Conservation (phyloP, 495 filamentous ascomycete species). For the Massariosphaeria phaeospora region DNA sequence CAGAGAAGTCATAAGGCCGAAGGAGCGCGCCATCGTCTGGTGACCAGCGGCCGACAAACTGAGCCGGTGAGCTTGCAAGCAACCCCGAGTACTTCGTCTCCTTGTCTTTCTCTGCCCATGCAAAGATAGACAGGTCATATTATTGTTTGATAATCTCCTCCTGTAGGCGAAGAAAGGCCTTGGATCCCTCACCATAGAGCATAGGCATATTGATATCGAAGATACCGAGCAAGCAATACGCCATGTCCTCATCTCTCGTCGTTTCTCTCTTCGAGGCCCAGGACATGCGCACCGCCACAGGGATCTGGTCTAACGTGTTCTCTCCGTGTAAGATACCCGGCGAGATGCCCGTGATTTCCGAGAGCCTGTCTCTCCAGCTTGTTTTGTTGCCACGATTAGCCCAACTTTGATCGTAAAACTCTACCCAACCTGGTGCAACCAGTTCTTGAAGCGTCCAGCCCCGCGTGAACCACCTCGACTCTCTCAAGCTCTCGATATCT, state of each 20-base stretch:
- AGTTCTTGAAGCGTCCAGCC: conserved; percentile 2
- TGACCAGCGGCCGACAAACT: not conserved
- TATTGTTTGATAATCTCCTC: conserved; percentile 6
- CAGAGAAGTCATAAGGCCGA: not conserved
- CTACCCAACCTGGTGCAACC: conserved; percentile 12
- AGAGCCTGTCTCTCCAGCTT: not conserved
- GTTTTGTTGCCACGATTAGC: not conserved
- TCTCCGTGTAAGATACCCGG: not conserved
- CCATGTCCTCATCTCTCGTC: conserved; percentile 10
- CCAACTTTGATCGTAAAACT: conserved; percentile 3
- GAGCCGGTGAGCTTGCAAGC: not conserved
- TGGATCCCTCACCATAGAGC: conserved; percentile 15
- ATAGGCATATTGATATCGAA: conserved; percentile 18
- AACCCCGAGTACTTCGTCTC: not conserved
- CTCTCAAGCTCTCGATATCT: not conserved
- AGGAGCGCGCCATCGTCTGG: not conserved
- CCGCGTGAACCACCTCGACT: conserved; percentile 6
- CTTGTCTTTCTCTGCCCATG: not conserved
- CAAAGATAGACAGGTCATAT: conserved; percentile 8
- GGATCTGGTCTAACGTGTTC: not conserved
- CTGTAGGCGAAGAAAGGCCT: conserved; percentile 16
- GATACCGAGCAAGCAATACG: conserved; percentile 15
- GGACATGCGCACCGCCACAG: conserved; percentile 8
- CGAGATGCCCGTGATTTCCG: not conserved
- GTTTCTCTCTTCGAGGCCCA: conserved; percentile 23